Percentiles rank a stretch among this genome's conserved stretches.
phyloP scores from a whole-genome alignment of 164 flowering plant genomes.

The Cinnamomum chago region DNA sequence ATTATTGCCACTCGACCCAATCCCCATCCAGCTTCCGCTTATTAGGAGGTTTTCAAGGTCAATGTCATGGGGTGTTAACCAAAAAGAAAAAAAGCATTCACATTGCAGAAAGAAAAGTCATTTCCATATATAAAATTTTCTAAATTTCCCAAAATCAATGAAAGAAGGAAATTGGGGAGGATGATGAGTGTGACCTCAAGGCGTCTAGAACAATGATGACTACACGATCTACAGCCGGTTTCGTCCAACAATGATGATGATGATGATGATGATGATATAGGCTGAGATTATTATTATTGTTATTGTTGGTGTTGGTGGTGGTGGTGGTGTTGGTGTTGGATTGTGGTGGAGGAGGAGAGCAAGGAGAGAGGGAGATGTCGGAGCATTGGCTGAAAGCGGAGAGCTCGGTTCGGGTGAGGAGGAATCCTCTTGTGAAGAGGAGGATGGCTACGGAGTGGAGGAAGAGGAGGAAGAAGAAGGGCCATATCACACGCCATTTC shows the following conservation, averaged over 20 bases:
- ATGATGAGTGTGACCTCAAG: conserved; percentile 40
- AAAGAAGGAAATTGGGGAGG: background rate
- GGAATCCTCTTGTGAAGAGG: conserved; percentile 79
- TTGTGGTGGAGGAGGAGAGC: conserved; percentile 20
- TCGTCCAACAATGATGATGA: conserved; percentile 60
- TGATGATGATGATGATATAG: background rate
- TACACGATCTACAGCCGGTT: conserved; percentile 66
- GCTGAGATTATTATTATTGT: background rate
- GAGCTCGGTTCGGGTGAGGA: conserved; percentile 90
- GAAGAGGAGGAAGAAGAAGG: conserved; percentile 31
- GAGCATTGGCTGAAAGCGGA: conserved; percentile 67
- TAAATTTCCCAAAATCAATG: background rate
- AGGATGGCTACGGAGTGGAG: conserved; percentile 64
- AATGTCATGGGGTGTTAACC: too few species aligned
- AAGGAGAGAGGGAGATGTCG: conserved; percentile 60
- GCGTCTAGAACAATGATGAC: conserved; percentile 89
- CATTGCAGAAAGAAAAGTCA: too few species aligned
- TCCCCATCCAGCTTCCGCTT: too few species aligned
- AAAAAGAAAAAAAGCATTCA: too few species aligned
- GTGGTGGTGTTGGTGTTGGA: background rate
- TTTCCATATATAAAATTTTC: too few species aligned
- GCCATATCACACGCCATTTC: conserved; percentile 29
- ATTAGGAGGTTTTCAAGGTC: too few species aligned
- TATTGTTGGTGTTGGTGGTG: background rate
- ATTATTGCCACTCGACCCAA: too few species aligned